These are phyloP conservation scores for Atractiella rhizophila DNA, from an alignment of 768 basidiomycete genomes.

Conservation along the genomic window DNA sequence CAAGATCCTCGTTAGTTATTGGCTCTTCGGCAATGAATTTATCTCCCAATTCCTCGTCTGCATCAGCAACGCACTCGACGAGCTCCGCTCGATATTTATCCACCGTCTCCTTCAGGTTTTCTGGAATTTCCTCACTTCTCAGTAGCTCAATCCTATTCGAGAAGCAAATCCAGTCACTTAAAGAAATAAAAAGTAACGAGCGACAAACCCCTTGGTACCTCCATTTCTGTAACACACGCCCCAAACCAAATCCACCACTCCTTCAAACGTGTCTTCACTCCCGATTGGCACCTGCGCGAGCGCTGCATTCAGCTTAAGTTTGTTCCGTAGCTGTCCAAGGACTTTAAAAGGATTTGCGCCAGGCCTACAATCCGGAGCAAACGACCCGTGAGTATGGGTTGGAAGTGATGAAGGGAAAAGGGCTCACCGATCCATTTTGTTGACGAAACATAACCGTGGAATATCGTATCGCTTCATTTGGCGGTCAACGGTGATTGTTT, in stretches of 20 bases:
- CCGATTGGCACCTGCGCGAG: conserved; percentile 94
- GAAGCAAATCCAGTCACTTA: neutral
- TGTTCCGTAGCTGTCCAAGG: conserved; percentile 65
- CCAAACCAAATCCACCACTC: conserved; percentile 77
- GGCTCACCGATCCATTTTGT: conserved; percentile 83
- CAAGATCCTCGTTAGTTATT: conserved; percentile 47
- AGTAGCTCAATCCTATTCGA: conserved; percentile 42
- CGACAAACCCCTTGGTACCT: conserved; percentile 65
- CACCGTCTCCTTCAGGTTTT: conserved; percentile 42
- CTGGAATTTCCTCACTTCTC: conserved; percentile 68
- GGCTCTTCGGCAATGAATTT: conserved; percentile 60
- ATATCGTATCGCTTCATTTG: conserved; percentile 96
- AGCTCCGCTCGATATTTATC: conserved; percentile 67
- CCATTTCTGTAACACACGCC: conserved; percentile 89
- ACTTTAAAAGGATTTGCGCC: conserved; percentile 96
- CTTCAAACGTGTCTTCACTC: conserved; percentile 54
- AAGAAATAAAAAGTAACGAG: neutral
- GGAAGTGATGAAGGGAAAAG: neutral
- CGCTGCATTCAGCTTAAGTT: conserved; percentile 75
- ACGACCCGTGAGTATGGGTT: neutral
- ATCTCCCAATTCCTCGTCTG: conserved; percentile 84
- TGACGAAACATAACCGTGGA: conserved; percentile 83
- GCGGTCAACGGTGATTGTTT: conserved; percentile 95
- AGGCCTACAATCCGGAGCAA: conserved; percentile 31
- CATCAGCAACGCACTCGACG: conserved; percentile 83